phyloP scores from a whole-genome alignment of 805 yeast genomes.

The Saccharomycopsis synnaedendra region DNA sequence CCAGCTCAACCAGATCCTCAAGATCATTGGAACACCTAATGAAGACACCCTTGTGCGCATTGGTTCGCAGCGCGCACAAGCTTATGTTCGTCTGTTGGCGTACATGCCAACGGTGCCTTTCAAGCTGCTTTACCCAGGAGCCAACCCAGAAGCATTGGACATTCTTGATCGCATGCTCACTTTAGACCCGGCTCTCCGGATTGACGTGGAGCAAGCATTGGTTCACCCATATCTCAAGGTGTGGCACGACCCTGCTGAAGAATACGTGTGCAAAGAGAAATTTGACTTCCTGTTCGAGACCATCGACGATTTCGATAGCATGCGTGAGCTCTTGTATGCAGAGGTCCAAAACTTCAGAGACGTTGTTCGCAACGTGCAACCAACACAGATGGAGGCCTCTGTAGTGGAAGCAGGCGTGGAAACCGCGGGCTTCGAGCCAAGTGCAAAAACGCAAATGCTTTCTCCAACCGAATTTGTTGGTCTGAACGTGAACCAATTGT shows the following conservation, averaged over 20 bases:
- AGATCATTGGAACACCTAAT: slow-evolving; percentile 86
- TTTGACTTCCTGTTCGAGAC: slow-evolving; percentile 86
- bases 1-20: slow-evolving; percentile 79
- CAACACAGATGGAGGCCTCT: slow-evolving; percentile 20
- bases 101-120: slow-evolving; percentile 74
- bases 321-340: slow-evolving; percentile 67
- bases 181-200: slow-evolving; percentile 77
- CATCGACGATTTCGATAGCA: slow-evolving; percentile 63
- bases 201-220: slow-evolving; percentile 81
- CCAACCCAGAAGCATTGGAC: slow-evolving; percentile 82
- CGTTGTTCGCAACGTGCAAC: slow-evolving; percentile 66
- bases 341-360: slow-evolving; percentile 74
- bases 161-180: slow-evolving; percentile 66
- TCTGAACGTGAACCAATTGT: slow-evolving; percentile 13
- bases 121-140: slow-evolving; percentile 60
- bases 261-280: slow-evolving; percentile 67
- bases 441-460: slow-evolving; percentile 18
- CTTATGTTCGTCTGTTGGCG: slow-evolving; percentile 81
- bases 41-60: slow-evolving; percentile 56
- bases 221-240: slow-evolving; percentile 77
- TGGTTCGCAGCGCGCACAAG: slow-evolving; percentile 84
- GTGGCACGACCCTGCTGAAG: slow-evolving; percentile 93
- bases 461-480: slow-evolving; percentile 17
- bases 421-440: slow-evolving; percentile 5
- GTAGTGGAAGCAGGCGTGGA: slow-evolving; percentile 21